phyloP scores from a whole-genome alignment of 345 rosid species.

The Angophora floribunda region DNA sequence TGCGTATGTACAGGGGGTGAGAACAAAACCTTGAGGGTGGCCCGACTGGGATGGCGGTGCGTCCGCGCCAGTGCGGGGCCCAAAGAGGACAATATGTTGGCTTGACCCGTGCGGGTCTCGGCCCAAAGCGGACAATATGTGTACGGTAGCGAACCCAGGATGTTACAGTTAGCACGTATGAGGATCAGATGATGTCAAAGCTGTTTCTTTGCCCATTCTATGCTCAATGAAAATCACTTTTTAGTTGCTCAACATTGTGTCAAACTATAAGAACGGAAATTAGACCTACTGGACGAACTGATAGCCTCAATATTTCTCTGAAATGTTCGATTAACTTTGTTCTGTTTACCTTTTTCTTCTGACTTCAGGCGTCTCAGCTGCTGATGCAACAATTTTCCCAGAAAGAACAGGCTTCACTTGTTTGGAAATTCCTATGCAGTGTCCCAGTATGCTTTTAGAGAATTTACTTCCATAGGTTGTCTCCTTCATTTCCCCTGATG shows the following conservation, averaged over 20 bases:
- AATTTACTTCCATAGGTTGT: slow-evolving; percentile 59
- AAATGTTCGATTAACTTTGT: neutral
- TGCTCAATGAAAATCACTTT: neutral
- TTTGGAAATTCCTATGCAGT: slow-evolving; percentile 59
- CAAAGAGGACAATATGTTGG: no score
- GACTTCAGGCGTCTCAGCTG: slow-evolving; percentile 57
- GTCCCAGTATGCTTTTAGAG: slow-evolving; percentile 57
- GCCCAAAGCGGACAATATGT: no score
- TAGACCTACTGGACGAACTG: neutral
- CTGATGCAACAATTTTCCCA: slow-evolving; percentile 42
- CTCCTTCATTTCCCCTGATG: slow-evolving; percentile 33
- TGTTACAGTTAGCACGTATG: neutral
- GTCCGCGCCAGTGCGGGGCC: no score
- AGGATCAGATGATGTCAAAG: neutral
- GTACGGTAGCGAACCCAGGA: no score
- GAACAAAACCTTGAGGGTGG: no score
- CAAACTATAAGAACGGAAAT: neutral
- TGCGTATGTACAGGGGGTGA: no score
- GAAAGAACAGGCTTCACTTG: slow-evolving; percentile 47
- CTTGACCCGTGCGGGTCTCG: no score
- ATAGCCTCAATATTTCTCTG: neutral
- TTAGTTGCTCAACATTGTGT: neutral
- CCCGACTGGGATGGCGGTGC: no score
- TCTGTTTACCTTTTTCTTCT: neutral
- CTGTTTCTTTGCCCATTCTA: neutral